Evolutionary conservation across 1,139 yeast genomes (phyloP).

Genomic region (Chernovozyma aurita): DNA sequence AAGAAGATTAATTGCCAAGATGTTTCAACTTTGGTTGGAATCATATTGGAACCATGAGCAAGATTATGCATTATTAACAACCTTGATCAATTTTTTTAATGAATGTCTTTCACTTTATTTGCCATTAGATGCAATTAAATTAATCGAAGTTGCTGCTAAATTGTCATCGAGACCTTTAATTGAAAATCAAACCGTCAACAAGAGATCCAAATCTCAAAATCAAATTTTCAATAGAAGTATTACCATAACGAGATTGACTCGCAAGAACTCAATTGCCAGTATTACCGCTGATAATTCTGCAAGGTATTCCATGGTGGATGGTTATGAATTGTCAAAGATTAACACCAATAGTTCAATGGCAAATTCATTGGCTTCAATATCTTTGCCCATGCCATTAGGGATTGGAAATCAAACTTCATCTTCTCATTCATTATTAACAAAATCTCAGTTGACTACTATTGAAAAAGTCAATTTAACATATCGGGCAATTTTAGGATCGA

Average conservation of each 20-base stretch:
- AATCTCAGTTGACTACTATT: constrained; percentile 37
- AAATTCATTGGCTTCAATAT: constrained; percentile 33
- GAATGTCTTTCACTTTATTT: constrained; percentile 56
- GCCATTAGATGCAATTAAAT: constrained; percentile 60
- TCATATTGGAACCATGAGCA: constrained; percentile 72
- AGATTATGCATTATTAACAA: constrained; percentile 61
- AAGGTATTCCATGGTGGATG: constrained; percentile 47
- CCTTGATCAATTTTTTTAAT: constrained; percentile 71
- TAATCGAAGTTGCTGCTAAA: constrained; percentile 60
- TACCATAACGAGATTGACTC: constrained; percentile 25
- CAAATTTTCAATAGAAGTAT: constrained; percentile 47
- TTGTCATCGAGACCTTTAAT: constrained; percentile 37
- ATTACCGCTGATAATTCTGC: constrained; percentile 19
- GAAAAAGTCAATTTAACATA: constrained; percentile 45
- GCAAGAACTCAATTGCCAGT: constrained; percentile 18
- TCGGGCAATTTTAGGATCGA: constrained; percentile 45
- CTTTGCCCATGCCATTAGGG: constrained; percentile 40
- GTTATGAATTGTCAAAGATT: constrained; percentile 45
- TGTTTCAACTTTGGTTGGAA: constrained; percentile 81
- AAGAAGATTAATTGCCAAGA: constrained; percentile 60
- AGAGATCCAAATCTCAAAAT: constrained; percentile 14
- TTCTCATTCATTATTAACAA: constrained; percentile 32
- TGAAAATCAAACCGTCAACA: constrained; percentile 17
- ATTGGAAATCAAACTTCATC: constrained; percentile 41
- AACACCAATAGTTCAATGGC: constrained; percentile 38